These are phyloP conservation scores for Thraustochytrium striatum DNA, from an alignment of 352 stramenopile species.

Conservation along the genomic window DNA sequence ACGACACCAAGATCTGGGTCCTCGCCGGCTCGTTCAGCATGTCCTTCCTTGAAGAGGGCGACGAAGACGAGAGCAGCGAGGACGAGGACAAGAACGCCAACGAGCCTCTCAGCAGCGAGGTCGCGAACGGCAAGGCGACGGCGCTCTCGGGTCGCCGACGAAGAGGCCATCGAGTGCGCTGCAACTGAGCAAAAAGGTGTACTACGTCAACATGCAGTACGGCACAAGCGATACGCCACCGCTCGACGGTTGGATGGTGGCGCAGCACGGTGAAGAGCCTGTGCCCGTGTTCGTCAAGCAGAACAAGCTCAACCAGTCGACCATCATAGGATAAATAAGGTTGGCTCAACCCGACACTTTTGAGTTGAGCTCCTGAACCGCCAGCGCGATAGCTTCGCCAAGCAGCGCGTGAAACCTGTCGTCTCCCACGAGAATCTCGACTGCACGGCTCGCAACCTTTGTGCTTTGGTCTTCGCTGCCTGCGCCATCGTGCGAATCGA, in stretches of 20 bases:
- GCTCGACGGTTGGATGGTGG: constrained; percentile 24
- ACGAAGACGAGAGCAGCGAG: neutral
- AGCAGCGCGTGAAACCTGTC: neutral
- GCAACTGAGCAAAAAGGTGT: constrained; percentile 3
- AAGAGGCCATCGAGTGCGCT: too few species aligned
- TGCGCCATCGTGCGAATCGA: neutral
- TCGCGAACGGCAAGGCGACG: too few species aligned
- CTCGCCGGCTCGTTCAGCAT: neutral
- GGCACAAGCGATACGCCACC: neutral
- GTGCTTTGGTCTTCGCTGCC: neutral
- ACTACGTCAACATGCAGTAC: constrained; percentile 39
- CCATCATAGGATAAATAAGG: neutral
- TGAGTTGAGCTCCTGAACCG: neutral
- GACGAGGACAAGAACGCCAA: neutral
- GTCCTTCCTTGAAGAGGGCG: neutral
- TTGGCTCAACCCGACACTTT: too few species aligned
- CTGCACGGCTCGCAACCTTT: too few species aligned
- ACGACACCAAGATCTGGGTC: constrained; percentile 17
- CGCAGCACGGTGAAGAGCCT: constrained; percentile 15
- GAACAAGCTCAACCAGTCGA: neutral
- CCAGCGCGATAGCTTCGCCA: neutral
- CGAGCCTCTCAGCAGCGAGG: neutral
- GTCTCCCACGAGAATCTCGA: neutral
- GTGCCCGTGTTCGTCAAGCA: constrained; percentile 4
- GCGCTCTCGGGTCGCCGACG: too few species aligned